A percentile compares a stretch with the other conserved stretches of the same genome.
These are phyloP conservation scores for Linnemannia schmuckeri DNA, from an alignment of 192 early-diverging fungal genomes.

Conservation along the genomic window DNA sequence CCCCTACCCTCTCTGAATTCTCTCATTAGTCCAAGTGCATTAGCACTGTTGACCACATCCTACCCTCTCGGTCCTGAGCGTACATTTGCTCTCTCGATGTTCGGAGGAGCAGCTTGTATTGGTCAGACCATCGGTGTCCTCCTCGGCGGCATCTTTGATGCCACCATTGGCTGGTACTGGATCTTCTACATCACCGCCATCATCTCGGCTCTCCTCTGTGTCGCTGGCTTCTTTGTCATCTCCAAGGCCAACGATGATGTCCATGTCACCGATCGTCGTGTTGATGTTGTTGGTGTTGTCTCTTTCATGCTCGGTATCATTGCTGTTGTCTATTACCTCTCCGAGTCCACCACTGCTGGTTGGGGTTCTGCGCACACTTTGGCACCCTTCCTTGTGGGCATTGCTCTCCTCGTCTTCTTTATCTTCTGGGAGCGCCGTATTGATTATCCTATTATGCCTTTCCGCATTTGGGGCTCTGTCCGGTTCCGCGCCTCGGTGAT, in stretches of 20 bases:
- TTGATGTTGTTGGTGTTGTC: constrained; percentile 29
- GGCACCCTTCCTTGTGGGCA: constrained; percentile 46
- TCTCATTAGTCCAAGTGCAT: constrained; percentile 29
- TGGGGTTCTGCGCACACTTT: constrained; percentile 46
- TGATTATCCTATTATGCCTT: constrained; percentile 60
- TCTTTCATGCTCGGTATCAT: constrained; percentile 51
- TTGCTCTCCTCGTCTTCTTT: constrained; percentile 52
- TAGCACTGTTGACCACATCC: constrained; percentile 45
- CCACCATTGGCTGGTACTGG: constrained; percentile 58
- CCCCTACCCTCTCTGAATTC: not conserved
- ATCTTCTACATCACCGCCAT: constrained; percentile 58
- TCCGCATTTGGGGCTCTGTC: constrained; percentile 55
- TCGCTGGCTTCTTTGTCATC: constrained; percentile 48
- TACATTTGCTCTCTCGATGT: constrained; percentile 44
- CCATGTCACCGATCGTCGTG: constrained; percentile 27
- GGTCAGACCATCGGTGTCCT: constrained; percentile 50
- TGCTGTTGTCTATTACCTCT: constrained; percentile 47
- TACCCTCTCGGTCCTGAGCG: constrained; percentile 47
- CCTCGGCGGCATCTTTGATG: constrained; percentile 53
- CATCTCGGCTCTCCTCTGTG: constrained; percentile 25
- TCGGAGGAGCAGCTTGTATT: constrained; percentile 41
- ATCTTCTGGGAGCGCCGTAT: constrained; percentile 50
- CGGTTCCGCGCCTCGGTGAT: constrained; percentile 55
- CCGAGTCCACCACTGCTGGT: constrained; percentile 40
- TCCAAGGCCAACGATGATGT: constrained; percentile 23